Conservation (phyloP, 495 filamentous ascomycete species). For the Aspergillus bertholletiae region DNA sequence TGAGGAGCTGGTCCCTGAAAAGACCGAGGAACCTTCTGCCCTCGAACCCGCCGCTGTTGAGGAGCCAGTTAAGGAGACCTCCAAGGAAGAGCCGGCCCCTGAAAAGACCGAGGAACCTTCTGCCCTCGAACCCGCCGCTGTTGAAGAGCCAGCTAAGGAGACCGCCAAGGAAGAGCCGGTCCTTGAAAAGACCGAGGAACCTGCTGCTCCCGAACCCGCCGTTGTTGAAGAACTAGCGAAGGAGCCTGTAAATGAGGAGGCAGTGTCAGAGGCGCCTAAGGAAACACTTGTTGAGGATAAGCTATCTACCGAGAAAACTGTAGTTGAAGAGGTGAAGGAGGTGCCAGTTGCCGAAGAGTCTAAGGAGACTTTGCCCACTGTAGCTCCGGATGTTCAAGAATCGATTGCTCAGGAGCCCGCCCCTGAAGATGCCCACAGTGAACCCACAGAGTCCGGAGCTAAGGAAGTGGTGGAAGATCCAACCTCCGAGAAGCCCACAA, state of each 20-base stretch:
- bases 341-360: not conserved
- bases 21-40: not conserved
- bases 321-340: not conserved
- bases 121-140: not conserved
- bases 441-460: not conserved
- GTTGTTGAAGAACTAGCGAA: not conserved
- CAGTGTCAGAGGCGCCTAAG: not conserved
- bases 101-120: conserved; percentile 1
- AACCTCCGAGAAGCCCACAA: not conserved
- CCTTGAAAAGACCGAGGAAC: not conserved
- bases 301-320: conserved; percentile 2
- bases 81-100: not conserved
- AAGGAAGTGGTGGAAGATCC: conserved; percentile 5
- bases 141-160: not conserved
- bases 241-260: not conserved
- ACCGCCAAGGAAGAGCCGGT: not conserved
- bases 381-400: not conserved
- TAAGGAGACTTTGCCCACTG: not conserved
- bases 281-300: not conserved
- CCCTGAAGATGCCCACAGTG: not conserved
- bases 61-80: not conserved
- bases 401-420: not conserved
- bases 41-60: not conserved
- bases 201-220: not conserved
- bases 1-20: not conserved